Base-by-base conservation (phyloP, 2,329 filamentous ascomycete genomes). In the Fonsecaea nubica region DNA sequence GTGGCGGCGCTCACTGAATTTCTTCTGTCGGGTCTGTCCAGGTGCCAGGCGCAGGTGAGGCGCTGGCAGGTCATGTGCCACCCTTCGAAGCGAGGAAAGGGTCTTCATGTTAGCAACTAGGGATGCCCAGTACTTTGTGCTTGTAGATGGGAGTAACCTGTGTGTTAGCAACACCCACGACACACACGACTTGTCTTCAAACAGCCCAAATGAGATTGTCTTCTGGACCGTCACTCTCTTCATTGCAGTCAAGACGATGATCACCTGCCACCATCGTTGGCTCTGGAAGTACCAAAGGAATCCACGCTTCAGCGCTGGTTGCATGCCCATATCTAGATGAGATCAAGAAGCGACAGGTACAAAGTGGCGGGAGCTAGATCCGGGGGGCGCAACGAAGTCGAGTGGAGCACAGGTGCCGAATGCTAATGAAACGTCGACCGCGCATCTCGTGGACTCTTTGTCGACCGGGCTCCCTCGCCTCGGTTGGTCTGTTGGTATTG, bases 231-330 rank as follows among this genome's bases (percentile, higher is more conserved):
- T 10, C 18, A 9, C 45, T 50, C 4, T 25, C 7, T 9, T 50
- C 18, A 21, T 7, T 18, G 18, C 6, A 10, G 45, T 21, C 21
- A 21, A 21, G 45, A 50, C 12, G 8, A 50, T 12, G 45, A 12
- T 10, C 3, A 25, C 45, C 18, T 50, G 8, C 18, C 45, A 8
- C 25, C 45, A 42, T 15, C 12, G 10, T 25, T 4, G 2, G 18
- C 45, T 18, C 8, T 50, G 18, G 40, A 50, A 25, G 18, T 25
- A 12, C 7, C 18, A 25, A 10, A 25, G 18, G 2, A 2, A 42
- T 58, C 56, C 35, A 25, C 10, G 56, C 35, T 30, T 36, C 56
- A 25, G 56, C 45, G 30, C 45, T 58, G 56, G 56, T 45, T 18
- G 40, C 56, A 50, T 50, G 8, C 25, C 15, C 12, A 21, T 25